Evolutionary conservation across 1,284 basidiomycete species (phyloP), one percentile per base, ranked within the genome.

Genomic region (Moesziomyces antarcticus): DNA sequence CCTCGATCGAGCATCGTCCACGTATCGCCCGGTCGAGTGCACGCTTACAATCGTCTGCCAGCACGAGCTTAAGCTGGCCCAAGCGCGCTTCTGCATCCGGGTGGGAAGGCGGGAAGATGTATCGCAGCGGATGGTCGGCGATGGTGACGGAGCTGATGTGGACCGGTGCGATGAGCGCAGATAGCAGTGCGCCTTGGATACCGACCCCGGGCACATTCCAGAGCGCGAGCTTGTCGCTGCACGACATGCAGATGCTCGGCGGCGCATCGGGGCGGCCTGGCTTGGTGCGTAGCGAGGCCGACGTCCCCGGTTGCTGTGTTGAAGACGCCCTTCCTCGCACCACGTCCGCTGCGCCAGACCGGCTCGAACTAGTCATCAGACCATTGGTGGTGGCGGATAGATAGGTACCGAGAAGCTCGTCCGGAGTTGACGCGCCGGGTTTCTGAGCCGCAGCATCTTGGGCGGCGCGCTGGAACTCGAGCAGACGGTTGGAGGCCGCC

Each of bases 251-350:
- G 24, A 72, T 77, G 16, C 60, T 63, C 0, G 75, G 72, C 13
- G 62, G 65, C n/a, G 79, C 56, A 40, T 81, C 75, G 3, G 75
- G 66, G 16, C 79, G 55, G 9, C 78, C 78, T 20, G 77, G 77
- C 33, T 77, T 76, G 13, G 77, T 78, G 30, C 77, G 71, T 2
- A 78, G 56, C 10, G 60, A 48, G 18, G 42, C 54, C 3, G 37
- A 21, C 42, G 30, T 30, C 5, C 7, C 22, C 4, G 27, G 20
- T 1, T 40, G 44, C 16, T 52, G 46, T 0, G 58, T 30, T 0
- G 65, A 68, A 5, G 56, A 59, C 1, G 62, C 69, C 22, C 69
- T 40, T 5, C 69, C 69, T 27, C 69, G 54, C 0, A 64, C 50
- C 10, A 58, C 53, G 21, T 11, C 44, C 13, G 5, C 54, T 11